Base-by-base conservation (phyloP, 176 grass and related monocot genomes). In the Musa troglodytarum region DNA sequence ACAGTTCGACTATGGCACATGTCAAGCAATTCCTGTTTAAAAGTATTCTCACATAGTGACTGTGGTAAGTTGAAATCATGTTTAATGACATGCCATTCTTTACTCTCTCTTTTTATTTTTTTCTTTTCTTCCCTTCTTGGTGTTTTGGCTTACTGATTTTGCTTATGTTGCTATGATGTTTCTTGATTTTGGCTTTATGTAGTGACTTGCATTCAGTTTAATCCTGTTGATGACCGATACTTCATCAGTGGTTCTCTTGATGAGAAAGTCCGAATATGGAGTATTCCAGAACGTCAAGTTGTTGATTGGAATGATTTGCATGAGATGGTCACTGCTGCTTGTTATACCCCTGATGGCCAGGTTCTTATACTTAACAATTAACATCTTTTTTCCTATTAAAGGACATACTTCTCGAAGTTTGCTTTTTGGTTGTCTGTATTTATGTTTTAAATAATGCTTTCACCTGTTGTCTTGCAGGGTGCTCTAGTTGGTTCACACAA, bases 151-250 rank as follows among this genome's bases (percentile, higher is more conserved):
- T 77, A 54, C 65, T 26, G 59, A 28, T 51, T 14, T 52, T 72
- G 34, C 34, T 43, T 25, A 52, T 57, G 29, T 65, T 53, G 21
- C 52, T 69, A 63, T 21, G 10, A 78, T 52, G 69, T 51, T 52
- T 68, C 9, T 83, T 20, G 16, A 74, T 29, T 56, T 74, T 53
- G n/a, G 10, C 9, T 10, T 56, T 25, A 29, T 56, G 52, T 81
- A 96, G 93, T 99, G 68, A 99, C 96, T 50, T 99, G 96, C 76
- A 99, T 99, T 70, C 96, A 99, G 74, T 99, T 99, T 86, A 99
- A 99, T 77, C 96, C 96, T 14, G 91, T 99, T 62, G 88, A 99
- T 82, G 88, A 95, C 66, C 89, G 86, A 72, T 99, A 91, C 65
- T 99, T 99, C 78, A 95, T 99, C 15, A 99, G 96, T 79, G 96